Evolutionary conservation across 768 basidiomycete species (phyloP).

Genomic region (Tricholoma matsutake): DNA sequence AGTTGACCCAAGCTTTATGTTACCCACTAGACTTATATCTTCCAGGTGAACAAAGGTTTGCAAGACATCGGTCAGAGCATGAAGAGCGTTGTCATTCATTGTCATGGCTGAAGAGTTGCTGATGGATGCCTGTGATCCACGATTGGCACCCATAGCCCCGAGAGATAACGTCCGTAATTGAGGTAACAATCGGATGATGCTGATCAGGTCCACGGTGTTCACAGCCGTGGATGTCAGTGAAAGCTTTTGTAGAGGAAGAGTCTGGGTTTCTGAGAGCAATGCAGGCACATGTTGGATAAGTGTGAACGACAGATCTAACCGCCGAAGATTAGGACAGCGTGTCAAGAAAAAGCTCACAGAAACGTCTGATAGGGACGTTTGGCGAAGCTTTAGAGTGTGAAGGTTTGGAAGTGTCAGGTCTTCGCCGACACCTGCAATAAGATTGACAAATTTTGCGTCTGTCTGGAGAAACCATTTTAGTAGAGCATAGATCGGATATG

Average conservation of each 20-base stretch:
- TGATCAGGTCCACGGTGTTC: slow-evolving; percentile 37
- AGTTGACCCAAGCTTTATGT: slow-evolving; percentile 51
- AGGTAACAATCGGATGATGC: slow-evolving; percentile 35
- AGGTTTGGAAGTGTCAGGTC: slow-evolving; percentile 37
- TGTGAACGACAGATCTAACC: slow-evolving; percentile 68
- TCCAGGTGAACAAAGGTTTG: slow-evolving; percentile 38
- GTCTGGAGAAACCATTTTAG: slow-evolving; percentile 38
- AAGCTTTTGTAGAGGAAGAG: slow-evolving; percentile 52
- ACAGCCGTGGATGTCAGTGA: slow-evolving; percentile 56
- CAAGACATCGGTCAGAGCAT: slow-evolving; percentile 40
- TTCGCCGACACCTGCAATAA: slow-evolving; percentile 30
- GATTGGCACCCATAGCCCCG: slow-evolving; percentile 54
- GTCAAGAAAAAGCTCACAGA: slow-evolving; percentile 41
- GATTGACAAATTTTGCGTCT: slow-evolving; percentile 49
- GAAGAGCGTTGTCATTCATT: slow-evolving; percentile 49
- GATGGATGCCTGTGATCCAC: slow-evolving; percentile 41
- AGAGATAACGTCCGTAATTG: slow-evolving; percentile 48
- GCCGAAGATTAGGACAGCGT: slow-evolving; percentile 47
- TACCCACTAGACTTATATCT: slow-evolving; percentile 59
- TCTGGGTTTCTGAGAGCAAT: slow-evolving; percentile 9
- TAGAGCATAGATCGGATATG: not conserved
- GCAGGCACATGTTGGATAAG: slow-evolving; percentile 37
- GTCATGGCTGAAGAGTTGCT: slow-evolving; percentile 50
- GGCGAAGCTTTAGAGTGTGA: slow-evolving; percentile 56
- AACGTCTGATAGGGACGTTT: slow-evolving; percentile 47